phyloP scores from a whole-genome alignment of 441 rosid species.

The Sinapis alba region DNA sequence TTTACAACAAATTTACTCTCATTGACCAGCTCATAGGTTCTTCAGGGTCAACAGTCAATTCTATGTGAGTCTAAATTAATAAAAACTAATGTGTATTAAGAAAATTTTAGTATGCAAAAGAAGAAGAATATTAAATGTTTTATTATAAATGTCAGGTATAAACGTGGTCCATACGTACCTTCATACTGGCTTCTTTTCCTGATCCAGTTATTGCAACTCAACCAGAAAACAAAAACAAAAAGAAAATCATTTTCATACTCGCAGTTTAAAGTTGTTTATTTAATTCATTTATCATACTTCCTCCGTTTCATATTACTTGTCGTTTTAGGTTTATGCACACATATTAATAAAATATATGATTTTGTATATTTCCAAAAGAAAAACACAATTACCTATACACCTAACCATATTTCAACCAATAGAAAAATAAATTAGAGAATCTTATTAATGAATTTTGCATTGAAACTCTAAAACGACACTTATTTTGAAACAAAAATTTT shows the following conservation, averaged over 20 bases:
- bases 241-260: not conserved
- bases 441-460: too few relatives aligned
- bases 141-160: not conserved
- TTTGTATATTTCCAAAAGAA: too few relatives aligned
- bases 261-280: not conserved
- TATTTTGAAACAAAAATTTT: too few relatives aligned
- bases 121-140: not conserved
- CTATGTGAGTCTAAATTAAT: not conserved
- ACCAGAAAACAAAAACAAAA: not conserved
- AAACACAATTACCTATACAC: too few relatives aligned
- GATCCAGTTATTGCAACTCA: slow-evolving; percentile 10
- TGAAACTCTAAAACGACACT: too few relatives aligned
- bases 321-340: too few relatives aligned
- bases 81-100: not conserved
- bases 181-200: slow-evolving; percentile 4
- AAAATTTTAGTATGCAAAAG: not conserved
- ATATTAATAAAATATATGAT: too few relatives aligned
- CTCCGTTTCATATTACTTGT: too few relatives aligned
- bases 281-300: not conserved
- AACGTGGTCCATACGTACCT: slow-evolving; percentile 3
- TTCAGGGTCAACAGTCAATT: slow-evolving; percentile 4
- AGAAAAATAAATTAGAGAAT: too few relatives aligned
- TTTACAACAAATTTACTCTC: not conserved
- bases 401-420: too few relatives aligned
- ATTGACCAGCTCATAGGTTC: slow-evolving; percentile 3